A percentile compares a stretch with the other conserved stretches of the same genome.
These are phyloP conservation scores for Phytophthora fragariaefolia DNA, from an alignment of 352 stramenopile species.

Conservation along the genomic window DNA sequence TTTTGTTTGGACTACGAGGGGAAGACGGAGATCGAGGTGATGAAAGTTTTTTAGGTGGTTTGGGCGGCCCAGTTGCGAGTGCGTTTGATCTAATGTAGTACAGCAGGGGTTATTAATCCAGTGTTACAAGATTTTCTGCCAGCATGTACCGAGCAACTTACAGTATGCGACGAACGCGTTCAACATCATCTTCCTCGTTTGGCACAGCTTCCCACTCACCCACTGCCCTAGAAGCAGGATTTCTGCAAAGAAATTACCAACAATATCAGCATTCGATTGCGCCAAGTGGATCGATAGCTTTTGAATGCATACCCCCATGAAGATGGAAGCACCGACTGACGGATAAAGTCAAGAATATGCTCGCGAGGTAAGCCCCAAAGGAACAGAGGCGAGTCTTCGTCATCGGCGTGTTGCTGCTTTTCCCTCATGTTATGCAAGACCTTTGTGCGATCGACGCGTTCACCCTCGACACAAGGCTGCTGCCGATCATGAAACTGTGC, in stretches of 20 bases:
- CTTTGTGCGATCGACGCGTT: constrained; percentile 57
- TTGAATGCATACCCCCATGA: constrained; percentile 51
- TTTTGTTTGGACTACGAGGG: constrained; percentile 20
- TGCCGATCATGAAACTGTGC: constrained; percentile 49
- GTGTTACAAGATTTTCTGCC: background rate
- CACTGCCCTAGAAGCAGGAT: constrained; percentile 38
- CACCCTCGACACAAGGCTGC: constrained; percentile 42
- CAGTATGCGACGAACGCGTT: constrained; percentile 19
- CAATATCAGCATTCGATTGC: background rate
- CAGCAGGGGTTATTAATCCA: background rate
- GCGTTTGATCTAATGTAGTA: constrained; percentile 20
- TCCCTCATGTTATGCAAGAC: constrained; percentile 47
- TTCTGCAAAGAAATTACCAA: constrained; percentile 9
- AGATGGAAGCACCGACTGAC: constrained; percentile 73
- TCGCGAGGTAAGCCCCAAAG: constrained; percentile 74
- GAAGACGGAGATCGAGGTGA: constrained; percentile 29
- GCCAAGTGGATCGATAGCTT: background rate
- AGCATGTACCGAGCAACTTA: constrained; percentile 1
- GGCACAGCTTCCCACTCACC: constrained; percentile 55
- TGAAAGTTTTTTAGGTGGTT: constrained; percentile 18
- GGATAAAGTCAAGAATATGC: constrained; percentile 81
- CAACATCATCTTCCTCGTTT: constrained; percentile 27
- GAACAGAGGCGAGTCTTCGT: constrained; percentile 44
- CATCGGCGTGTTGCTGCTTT: constrained; percentile 3
- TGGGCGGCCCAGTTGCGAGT: constrained; percentile 15